Evolutionary conservation across 176 grass and related monocot species (phyloP), one percentile per base, ranked within the genome.

Genomic region (Thalia dealbata): DNA sequence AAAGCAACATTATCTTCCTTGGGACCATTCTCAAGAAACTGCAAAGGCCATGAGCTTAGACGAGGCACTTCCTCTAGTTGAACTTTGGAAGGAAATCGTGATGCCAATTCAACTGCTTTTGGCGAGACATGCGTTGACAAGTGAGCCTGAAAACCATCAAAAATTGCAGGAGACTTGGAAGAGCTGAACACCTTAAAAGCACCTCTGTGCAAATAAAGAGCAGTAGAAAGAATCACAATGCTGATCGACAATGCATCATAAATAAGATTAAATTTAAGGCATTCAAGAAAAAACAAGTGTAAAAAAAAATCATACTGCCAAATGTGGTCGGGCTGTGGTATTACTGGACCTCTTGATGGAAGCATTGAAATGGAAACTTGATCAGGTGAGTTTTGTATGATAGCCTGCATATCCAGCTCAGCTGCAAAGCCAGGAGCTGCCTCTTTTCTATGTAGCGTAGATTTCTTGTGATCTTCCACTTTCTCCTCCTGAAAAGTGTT

Each of bases 141-240:
- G 77, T 99, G 95, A 61, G 95, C 95, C 81, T 99, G 95, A 75
- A 99, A 82, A 67, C 95, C 95, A 84, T 93, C 95, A 79, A 80
- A 99, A 52, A 86, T 69, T 61, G 90, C 85, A 45, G 83, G 83
- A 29, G 66, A 81, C 44, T 51, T 85, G 70, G 81, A 87, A 81
- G 76, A 82, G 55, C 85, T 93, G 76, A 76, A 51, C 46, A 99
- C 67, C 83, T 99, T 90, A 70, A 97, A 99, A 77, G 79, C 85
- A 82, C 95, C 95, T 80, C 95, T 97, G 81, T 43, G 77, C 24
- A 74, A 30, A 80, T 44, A 64, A 64, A 66, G 69, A 77, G 18
- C 73, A 28, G 54, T n/a, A 58, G 28, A 30, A 65, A 35, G 14
- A 61, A 78, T 55, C 7, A 69, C 3, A 77, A 77, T 54, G 15